A percentile compares a stretch with the other conserved stretches of the same genome.
phyloP scores from a whole-genome alignment of 2,329 filamentous ascomycete genomes.

The Chaetomiaceae sp. region DNA sequence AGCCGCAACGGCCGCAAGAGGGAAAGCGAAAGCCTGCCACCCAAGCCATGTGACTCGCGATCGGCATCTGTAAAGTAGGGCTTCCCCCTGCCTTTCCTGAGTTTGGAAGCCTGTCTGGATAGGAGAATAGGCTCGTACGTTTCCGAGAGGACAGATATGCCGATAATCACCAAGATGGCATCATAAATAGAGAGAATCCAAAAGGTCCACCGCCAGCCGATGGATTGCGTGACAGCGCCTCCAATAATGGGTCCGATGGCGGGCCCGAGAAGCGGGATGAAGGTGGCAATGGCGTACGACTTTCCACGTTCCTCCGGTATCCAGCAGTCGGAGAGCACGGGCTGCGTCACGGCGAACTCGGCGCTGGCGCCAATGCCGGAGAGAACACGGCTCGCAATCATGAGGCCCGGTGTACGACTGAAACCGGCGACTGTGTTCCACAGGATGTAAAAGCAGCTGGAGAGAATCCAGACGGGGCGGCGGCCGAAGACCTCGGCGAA shows the following conservation, averaged over 20 bases:
- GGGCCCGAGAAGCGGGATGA: slow-evolving; percentile 37
- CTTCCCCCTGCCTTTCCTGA: background rate
- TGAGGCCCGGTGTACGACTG: no score
- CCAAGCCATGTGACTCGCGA: background rate
- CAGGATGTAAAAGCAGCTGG: slow-evolving; percentile 60
- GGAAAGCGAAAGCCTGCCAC: background rate
- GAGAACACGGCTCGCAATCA: no score
- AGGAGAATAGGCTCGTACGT: background rate
- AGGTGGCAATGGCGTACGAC: slow-evolving; percentile 47
- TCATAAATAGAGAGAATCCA: slow-evolving; percentile 49
- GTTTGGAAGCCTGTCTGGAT: background rate
- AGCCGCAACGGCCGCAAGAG: background rate
- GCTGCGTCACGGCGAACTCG: no score
- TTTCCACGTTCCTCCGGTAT: slow-evolving; percentile 41
- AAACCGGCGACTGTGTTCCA: no score
- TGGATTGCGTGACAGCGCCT: slow-evolving; percentile 43
- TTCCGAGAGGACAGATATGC: background rate
- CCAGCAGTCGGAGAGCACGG: no score
- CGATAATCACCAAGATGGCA: background rate
- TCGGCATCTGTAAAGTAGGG: background rate
- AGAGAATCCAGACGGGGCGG: slow-evolving; percentile 48
- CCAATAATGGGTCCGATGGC: slow-evolving; percentile 44
- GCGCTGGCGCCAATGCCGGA: no score
- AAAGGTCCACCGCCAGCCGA: slow-evolving; percentile 48
- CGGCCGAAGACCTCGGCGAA: slow-evolving; percentile 62